Base-by-base conservation (phyloP, 148 eudicot genomes). In the Chenopodium quinoa region DNA sequence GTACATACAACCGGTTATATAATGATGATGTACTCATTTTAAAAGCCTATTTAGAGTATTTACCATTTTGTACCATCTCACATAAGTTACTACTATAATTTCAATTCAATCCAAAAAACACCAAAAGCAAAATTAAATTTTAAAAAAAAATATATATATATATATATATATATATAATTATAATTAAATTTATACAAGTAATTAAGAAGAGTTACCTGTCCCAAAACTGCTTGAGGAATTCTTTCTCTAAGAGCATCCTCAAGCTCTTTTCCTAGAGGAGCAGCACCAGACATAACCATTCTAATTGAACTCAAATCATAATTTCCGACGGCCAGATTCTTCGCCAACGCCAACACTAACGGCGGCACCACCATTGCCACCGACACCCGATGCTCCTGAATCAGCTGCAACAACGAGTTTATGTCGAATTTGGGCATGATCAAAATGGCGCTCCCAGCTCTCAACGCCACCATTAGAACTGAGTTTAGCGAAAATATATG, bases 341-440 rank as follows among this genome's bases (percentile, higher is more conserved):
- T 95, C 0, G 93, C 93, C 4, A 95, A 83, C 2, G 94, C 92
- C 69, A 95, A 68, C 8, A 95, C 99, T 11, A 95, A 87, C 0
- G 99, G 99, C 12, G 99, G 99, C 70, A 95, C 99, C 44, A 95
- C 90, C 74, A 95, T 93, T 2, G 92, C 97, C 11, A 93, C 87
- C 7, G 97, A 89, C 56, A 95, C 97, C 47, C 81, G 84, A 64
- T 92, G 89, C 60, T 82, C 85, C 82, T 91, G 86, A 3, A 95
- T 85, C 52, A 88, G 63, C 78, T 89, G 90, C 52, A 92, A 66
- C 65, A 95, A 76, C 0, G 83, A 31, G 0, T 73, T 88, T 1
- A 95, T 91, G 48, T 93, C 98, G 68, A 92, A 95, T 71, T 90
- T 95, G 16, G 91, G 95, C 88, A 95, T 86, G 0, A 95, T 52